These are phyloP conservation scores for Hygrophila difformis DNA, from an alignment of 257 asterid species.

Conservation along the genomic window DNA sequence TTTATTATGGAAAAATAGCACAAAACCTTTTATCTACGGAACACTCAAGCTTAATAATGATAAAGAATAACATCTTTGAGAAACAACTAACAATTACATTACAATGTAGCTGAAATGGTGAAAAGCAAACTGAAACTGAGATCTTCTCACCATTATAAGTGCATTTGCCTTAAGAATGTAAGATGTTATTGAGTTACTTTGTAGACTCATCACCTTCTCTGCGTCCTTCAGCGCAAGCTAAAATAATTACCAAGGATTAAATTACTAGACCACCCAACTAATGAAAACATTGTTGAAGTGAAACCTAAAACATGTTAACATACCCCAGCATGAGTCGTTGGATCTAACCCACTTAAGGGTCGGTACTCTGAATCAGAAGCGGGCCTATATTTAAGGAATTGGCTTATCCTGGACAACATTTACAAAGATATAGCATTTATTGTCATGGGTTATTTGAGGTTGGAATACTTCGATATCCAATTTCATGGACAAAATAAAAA, in stretches of 20 bases:
- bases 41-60: background rate
- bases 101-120: background rate
- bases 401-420: constrained; percentile 46
- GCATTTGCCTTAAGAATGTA: constrained; percentile 85
- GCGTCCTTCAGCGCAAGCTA: constrained; percentile 96
- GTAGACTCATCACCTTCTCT: constrained; percentile 63
- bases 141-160: constrained; percentile 67
- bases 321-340: constrained; percentile 91
- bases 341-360: constrained; percentile 88
- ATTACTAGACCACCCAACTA: constrained; percentile 1
- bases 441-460: constrained; percentile 6
- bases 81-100: too few species aligned
- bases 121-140: background rate
- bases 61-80: too few species aligned
- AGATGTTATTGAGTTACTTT: constrained; percentile 32
- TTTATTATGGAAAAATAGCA: background rate
- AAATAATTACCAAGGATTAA: constrained; percentile 12
- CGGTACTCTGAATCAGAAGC: constrained; percentile 71
- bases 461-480: too few species aligned
- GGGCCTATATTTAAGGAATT: constrained; percentile 66
- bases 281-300: background rate
- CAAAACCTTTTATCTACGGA: constrained; percentile 6
- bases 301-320: constrained; percentile 6
- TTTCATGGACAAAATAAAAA: too few species aligned
- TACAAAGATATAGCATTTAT: constrained; percentile 7